Evolutionary conservation across 495 filamentous ascomycete species (phyloP), one percentile per base, ranked within the genome.

Genomic region (Ramalina intermedia): DNA sequence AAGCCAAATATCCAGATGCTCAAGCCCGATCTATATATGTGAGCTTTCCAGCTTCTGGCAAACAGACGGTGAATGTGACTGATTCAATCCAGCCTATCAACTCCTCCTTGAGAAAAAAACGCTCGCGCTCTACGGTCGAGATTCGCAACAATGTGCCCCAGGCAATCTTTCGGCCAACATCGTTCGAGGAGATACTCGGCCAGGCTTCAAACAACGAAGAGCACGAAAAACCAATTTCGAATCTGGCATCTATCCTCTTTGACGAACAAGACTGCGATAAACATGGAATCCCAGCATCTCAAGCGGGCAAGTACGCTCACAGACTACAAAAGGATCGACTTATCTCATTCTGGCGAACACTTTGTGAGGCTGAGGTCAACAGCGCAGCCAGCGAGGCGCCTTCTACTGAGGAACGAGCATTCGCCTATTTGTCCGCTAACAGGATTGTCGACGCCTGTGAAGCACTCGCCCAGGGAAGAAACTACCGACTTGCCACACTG

Each of bases 201-300:
- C 43, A 51, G 35, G 58, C 66, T 9, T 44, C 48, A n/a, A 50
- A 58, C 17, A 59, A 54, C 48, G 59, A 60, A 39, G 43, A 54
- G 16, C 72, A 80, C 46, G 82, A 85, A 51, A 74, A 78, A 52
- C 69, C 70, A 12, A 73, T 79, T 11, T 90, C 85, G 85, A 68
- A 78, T 47, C 71, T 96, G 47, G 82, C 85, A n/a, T 80, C 81
- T 43, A 75, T 95, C 26, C 74, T 98, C 17, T 96, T 91, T 59
- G 88, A 95, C 51, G 75, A 82, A 14, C 61, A 74, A 7, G 65
- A 73, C 36, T 62, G 69, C 41, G 67, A 70, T 16, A 67, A 68
- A 27, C 69, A 68, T 4, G 66, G 61, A 1, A 64, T 65, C 49
- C 58, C 73, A 12, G 69, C 69, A 41, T 51, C 62, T 21, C 58